Conservation (phyloP, 208 protist species). For the Tritrichomonas foetus region DNA sequence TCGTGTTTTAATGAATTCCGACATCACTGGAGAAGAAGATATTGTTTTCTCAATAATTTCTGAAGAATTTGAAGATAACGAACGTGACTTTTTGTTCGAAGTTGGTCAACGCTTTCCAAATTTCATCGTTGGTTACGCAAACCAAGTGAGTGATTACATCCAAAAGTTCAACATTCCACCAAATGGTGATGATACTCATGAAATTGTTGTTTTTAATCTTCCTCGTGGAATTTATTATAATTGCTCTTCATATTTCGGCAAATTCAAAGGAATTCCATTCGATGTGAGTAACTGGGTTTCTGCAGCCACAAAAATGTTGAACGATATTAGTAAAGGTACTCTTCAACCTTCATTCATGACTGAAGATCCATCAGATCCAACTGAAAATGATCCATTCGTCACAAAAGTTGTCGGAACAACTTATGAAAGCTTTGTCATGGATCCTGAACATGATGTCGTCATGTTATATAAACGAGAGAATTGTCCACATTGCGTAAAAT, state of each 20-base stretch:
- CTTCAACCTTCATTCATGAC: not conserved
- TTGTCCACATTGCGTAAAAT: not conserved
- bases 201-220: not conserved
- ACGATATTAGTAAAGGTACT: not conserved
- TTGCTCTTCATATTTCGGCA: not conserved
- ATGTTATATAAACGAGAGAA: not conserved
- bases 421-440: not conserved
- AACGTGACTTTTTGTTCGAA: not conserved
- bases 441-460: slow-evolving; percentile 30
- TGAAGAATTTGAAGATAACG: not conserved
- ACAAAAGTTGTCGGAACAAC: not conserved
- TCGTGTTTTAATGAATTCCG: not conserved
- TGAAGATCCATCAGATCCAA: not conserved
- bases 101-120: not conserved
- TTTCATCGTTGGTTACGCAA: not conserved
- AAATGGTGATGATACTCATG: not conserved
- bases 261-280: not conserved
- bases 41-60: not conserved
- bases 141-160: not conserved
- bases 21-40: not conserved
- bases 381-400: not conserved
- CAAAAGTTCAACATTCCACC: not conserved
- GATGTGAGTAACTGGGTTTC: not conserved
- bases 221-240: not conserved
- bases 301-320: not conserved